Conservation (phyloP, 768 basidiomycete species). For the Lentinula lateritia region DNA sequence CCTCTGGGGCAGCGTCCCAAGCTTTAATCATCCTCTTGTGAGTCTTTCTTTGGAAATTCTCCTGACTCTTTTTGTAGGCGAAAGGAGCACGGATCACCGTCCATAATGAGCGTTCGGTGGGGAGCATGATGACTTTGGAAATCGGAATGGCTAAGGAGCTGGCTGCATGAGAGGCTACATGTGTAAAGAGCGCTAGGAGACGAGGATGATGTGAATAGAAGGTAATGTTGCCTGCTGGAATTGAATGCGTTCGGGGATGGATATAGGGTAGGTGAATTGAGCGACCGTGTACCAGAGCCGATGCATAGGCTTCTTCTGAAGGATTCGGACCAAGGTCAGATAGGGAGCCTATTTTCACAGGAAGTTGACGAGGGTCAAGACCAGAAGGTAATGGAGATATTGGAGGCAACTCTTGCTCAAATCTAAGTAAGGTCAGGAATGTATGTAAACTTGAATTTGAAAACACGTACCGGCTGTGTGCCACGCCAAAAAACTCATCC, state of each 20-base stretch:
- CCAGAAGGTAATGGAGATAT: conserved; percentile 6
- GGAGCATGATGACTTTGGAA: conserved; percentile 59
- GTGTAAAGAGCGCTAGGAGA: conserved; percentile 72
- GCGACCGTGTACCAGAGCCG: conserved; percentile 60
- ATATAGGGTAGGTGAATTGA: conserved; percentile 45
- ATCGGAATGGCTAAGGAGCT: conserved; percentile 79
- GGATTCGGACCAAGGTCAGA: conserved; percentile 19
- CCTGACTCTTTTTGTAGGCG: conserved; percentile 88
- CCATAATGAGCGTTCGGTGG: conserved; percentile 74
- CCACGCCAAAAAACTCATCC: neutral
- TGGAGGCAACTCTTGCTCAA: neutral
- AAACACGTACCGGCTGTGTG: neutral
- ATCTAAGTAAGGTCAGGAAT: neutral
- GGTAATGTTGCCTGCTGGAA: conserved; percentile 80
- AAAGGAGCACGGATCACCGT: conserved; percentile 86
- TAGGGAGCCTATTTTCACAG: conserved; percentile 11
- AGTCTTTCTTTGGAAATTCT: conserved; percentile 86
- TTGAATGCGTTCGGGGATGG: conserved; percentile 56
- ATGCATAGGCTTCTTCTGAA: conserved; percentile 42
- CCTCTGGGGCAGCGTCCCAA: conserved; percentile 78
- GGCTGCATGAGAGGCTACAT: conserved; percentile 82
- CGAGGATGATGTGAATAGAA: conserved; percentile 70
- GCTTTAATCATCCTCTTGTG: conserved; percentile 87
- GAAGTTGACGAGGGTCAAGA: conserved; percentile 12
- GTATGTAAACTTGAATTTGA: too few relatives aligned